Evolutionary conservation across 768 basidiomycete genomes (phyloP), one percentile per base, ranked within the genome.

Genomic region (Boletus edulis): DNA sequence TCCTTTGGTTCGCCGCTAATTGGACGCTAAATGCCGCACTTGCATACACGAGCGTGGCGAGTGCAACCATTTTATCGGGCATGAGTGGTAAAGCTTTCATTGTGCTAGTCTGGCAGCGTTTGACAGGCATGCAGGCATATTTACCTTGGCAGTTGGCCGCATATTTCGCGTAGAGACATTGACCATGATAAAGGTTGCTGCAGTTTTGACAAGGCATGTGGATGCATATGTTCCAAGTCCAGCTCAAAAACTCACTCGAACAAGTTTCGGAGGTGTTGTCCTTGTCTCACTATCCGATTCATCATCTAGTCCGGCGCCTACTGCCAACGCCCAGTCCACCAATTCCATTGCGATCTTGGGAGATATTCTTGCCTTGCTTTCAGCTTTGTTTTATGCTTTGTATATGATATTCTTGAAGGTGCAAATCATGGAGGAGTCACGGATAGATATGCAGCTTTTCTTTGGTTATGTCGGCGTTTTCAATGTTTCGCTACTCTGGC

Each of bases 1-100:
- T 91, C 54, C 75, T 96, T 35, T 99, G 95, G 93, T 97, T 99
- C 64, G 76, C 85, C 37, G 96, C 96, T 13, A 98, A 98, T 66
- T 98, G 94, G 92, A 71, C 85, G 12, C 75, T 96, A 31, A 97
- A 95, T 67, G 87, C 86, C 1, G 78, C 89, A 18, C 77, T 98
- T 43, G 85, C 82, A 31, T 89, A 87, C 67, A 98, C 96, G 2
- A 93, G 87, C 63, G 95, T 98, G n/a, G 91, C 92, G 3, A 96
- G 93, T 68, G 84, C 91, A 18, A 97, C 95, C 5, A 87, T 98
- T 37, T 72, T 97, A 49, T 88, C 91, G 2, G 86, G 87, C 65
- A 95, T 86, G 78, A 94, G 92, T 60, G 94, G 95, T 94, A 61
- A 34, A 85, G 69, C 9, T 38, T 17, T 22, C 27, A 17, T 32